phyloP scores from a whole-genome alignment of 2,329 filamentous ascomycete genomes.

The Beauveria caledonica region DNA sequence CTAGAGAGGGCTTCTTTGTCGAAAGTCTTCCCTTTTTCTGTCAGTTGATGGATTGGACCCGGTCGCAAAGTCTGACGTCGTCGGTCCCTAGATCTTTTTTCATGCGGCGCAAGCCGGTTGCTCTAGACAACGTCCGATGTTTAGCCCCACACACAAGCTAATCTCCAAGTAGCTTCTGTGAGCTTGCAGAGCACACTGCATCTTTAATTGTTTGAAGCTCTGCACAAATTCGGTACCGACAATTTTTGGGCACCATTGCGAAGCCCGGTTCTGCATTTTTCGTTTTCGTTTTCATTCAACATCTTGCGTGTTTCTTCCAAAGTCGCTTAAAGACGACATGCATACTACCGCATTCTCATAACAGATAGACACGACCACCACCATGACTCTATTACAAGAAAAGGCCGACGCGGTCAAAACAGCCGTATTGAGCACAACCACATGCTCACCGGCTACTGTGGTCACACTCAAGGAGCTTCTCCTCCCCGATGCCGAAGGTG shows the following conservation, averaged over 20 bases:
- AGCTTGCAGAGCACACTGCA: not conserved
- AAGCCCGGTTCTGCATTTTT: not conserved
- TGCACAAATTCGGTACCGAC: not conserved
- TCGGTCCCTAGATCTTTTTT: not conserved
- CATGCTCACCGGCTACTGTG: slow-evolving; percentile 43
- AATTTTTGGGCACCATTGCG: not conserved
- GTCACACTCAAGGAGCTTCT: slow-evolving; percentile 41
- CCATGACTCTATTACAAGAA: slow-evolving; percentile 36
- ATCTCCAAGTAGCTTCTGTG: not conserved
- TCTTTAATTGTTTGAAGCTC: slow-evolving; percentile 3
- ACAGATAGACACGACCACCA: slow-evolving; percentile 17
- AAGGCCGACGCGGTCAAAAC: slow-evolving; percentile 44
- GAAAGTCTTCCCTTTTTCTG: not conserved
- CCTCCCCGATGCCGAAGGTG: slow-evolving; percentile 24
- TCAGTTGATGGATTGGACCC: not conserved
- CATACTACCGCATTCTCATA: slow-evolving; percentile 18
- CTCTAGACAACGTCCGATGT: slow-evolving; percentile 28
- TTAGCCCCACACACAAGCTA: slow-evolving; percentile 21
- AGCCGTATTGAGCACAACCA: slow-evolving; percentile 43
- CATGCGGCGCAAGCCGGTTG: slow-evolving; percentile 21
- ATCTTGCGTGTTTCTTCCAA: not conserved
- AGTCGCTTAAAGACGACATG: slow-evolving; percentile 24
- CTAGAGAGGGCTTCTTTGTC: no score
- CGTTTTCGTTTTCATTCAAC: not conserved
- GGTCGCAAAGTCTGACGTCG: not conserved